Percentiles rank a stretch among this genome's conserved stretches.
Conservation (phyloP, 192 early-diverging fungal genomes). For the Phlyctochytrium planicorne region DNA sequence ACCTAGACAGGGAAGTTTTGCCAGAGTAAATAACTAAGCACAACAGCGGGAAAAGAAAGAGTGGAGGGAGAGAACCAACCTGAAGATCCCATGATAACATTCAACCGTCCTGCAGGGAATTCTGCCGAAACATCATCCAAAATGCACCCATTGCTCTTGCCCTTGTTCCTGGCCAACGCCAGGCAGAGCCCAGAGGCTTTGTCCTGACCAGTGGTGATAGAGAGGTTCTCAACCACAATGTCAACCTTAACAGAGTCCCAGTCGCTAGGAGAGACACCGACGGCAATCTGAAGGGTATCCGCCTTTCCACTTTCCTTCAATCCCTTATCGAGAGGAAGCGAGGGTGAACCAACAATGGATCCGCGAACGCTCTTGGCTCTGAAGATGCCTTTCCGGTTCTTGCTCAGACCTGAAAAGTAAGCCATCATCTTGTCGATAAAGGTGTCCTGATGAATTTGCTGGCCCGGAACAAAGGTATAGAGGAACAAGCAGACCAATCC, state of each 20-base stretch:
- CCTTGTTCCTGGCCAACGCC: background rate
- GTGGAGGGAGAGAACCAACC: conserved; percentile 28
- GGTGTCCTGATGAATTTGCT: too few species aligned
- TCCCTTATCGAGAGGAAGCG: too few species aligned
- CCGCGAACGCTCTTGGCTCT: too few species aligned
- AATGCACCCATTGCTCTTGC: conserved; percentile 25
- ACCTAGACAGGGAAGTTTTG: background rate
- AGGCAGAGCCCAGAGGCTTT: background rate
- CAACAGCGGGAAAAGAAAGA: background rate
- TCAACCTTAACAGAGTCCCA: conserved; percentile 8
- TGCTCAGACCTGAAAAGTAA: too few species aligned
- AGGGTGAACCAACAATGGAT: too few species aligned
- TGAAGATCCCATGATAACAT: conserved; percentile 45
- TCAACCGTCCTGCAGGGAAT: conserved; percentile 37
- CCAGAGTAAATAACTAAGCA: background rate
- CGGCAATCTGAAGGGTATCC: background rate
- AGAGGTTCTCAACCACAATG: conserved; percentile 18
- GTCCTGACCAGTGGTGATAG: background rate
- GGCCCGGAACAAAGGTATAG: background rate
- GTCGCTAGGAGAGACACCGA: background rate
- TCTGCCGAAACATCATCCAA: conserved; percentile 27
- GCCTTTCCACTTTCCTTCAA: too few species aligned
- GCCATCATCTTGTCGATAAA: too few species aligned
- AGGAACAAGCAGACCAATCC: conserved; percentile 10
- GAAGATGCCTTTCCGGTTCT: too few species aligned